Evolutionary conservation across 1,284 basidiomycete genomes (phyloP).

Genomic region (Cutaneotrichosporon mucoides): DNA sequence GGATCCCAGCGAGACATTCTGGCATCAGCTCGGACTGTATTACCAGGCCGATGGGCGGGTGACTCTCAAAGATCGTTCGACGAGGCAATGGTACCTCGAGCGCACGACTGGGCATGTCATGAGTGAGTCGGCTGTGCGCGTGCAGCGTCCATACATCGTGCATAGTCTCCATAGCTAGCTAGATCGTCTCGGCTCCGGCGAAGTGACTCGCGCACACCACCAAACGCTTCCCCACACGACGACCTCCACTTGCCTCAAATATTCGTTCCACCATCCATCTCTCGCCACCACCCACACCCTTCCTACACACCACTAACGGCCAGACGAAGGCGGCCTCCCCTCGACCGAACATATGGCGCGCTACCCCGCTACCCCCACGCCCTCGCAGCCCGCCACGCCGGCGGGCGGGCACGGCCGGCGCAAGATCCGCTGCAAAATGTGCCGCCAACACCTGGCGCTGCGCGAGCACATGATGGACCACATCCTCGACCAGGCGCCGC

Average conservation of each 20-base stretch:
- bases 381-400: slow-evolving; percentile 61
- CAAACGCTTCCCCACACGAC: neutral
- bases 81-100: slow-evolving; percentile 75
- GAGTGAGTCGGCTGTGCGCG: slow-evolving; percentile 53
- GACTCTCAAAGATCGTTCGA: slow-evolving; percentile 63
- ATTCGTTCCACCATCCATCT: neutral
- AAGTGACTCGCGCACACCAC: neutral
- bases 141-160: neutral
- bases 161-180: neutral
- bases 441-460: slow-evolving; percentile 77
- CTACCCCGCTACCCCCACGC: slow-evolving; percentile 62
- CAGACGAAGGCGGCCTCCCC: slow-evolving; percentile 62
- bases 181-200: neutral
- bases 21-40: slow-evolving; percentile 71
- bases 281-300: neutral
- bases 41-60: slow-evolving; percentile 66
- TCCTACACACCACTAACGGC: neutral
- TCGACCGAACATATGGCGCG: slow-evolving; percentile 69
- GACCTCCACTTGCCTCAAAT: neutral
- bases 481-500: slow-evolving; percentile 53
- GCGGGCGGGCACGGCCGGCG: slow-evolving; percentile 36
- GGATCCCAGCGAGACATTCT: slow-evolving; percentile 72
- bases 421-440: slow-evolving; percentile 83
- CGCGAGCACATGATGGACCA: slow-evolving; percentile 90
- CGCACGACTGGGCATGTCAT: slow-evolving; percentile 67